Base-by-base conservation (phyloP, 2,329 filamentous ascomycete genomes). In the Blastomyces gilchristii region DNA sequence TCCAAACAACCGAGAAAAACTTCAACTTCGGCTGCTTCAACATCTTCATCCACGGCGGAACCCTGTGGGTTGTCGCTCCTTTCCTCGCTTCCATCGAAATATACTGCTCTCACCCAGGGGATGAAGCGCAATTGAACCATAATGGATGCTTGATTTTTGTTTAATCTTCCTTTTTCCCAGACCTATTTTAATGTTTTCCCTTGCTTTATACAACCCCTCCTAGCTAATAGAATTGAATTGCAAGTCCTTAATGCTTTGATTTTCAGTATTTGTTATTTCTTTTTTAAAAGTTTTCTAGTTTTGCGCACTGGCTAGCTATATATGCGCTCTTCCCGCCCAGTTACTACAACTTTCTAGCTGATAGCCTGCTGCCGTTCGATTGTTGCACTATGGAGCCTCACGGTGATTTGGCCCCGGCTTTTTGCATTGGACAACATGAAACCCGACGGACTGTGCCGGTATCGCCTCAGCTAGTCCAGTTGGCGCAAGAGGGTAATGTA, bases 381-480 rank as follows among this genome's bases (percentile, higher is more conserved):
- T 45, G 47, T 41, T 50, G 28, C 56, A 34, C 65, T 1, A 68
- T 68, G 67, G 67, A 65, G 18, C 18, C 58, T 8, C 39, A 63
- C 4, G 66, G 67, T 14, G 62, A 75, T 54, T 68, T 71, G 62
- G 68, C 68, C 45, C 78, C 82, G 28, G 74, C 79, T 22, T 85
- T 86, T 69, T 85, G 82, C 68, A 77, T 87, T 66, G 85, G 84
- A 64, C 83, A 86, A 63, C 83, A 87, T 76, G 83, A 87, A 70
- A 79, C 78, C 45, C 80, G 80, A 63, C 79, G 83, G 22, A 69
- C 75, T 18, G 66, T 78, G 53, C 75, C 79, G 43, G 78, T 83
- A 61, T 79, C 80, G n/a, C 69, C 77, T 16, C 73, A 81, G 65
- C 71, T 82, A 49, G 74, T 86, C 47, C 78, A 78, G 60, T 76